Percentiles rank a stretch among this genome's conserved stretches.
Evolutionary conservation across 1,284 basidiomycete species (phyloP).

Genomic region (Inonotus obliquus): DNA sequence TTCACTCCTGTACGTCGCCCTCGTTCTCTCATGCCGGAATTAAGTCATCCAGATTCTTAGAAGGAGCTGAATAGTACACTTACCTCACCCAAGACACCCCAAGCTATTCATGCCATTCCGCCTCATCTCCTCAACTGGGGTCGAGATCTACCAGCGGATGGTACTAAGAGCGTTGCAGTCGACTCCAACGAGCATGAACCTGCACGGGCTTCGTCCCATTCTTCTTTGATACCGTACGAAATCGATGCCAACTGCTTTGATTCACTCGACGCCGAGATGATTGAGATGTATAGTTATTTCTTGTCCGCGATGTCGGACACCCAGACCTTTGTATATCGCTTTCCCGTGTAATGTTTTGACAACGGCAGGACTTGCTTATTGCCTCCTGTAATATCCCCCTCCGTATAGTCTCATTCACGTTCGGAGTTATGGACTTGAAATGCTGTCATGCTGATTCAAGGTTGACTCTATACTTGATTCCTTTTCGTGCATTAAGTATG

Average conservation of each 20-base stretch:
- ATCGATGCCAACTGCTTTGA: conserved; percentile 22
- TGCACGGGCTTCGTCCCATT: neutral
- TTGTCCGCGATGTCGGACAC: neutral
- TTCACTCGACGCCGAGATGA: neutral
- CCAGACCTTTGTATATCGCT: neutral
- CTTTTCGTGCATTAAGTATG: too few relatives aligned
- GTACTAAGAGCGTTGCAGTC: too few relatives aligned
- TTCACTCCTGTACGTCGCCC: neutral
- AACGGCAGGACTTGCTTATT: too few relatives aligned
- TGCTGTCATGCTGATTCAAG: too few relatives aligned
- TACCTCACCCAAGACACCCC: neutral
- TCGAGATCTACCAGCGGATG: too few relatives aligned
- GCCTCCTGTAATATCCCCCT: too few relatives aligned
- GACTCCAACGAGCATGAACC: too few relatives aligned
- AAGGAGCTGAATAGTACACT: neutral
- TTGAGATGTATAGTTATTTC: neutral
- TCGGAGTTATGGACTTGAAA: too few relatives aligned
- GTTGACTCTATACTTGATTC: too few relatives aligned
- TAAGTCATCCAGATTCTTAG: neutral
- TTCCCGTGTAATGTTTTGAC: neutral
- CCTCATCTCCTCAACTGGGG: neutral
- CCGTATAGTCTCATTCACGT: too few relatives aligned
- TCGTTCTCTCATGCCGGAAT: neutral
- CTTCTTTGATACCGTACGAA: conserved; percentile 29
- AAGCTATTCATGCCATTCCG: neutral